phyloP scores from a whole-genome alignment of 805 yeast species.

The Metschnikowia sp. region DNA sequence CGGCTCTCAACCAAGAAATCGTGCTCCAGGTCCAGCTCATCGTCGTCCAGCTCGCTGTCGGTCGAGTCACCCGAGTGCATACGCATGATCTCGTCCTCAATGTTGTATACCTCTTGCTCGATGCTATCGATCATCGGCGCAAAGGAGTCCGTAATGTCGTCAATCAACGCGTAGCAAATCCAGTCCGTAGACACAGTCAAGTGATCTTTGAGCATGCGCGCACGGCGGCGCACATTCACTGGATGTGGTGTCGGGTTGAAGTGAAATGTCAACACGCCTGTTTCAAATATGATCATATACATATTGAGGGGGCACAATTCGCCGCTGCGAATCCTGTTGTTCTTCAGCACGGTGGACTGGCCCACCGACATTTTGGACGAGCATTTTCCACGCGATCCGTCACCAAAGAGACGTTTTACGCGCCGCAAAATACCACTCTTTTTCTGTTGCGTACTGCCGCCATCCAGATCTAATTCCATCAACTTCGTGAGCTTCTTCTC shows the following conservation, averaged over 20 bases:
- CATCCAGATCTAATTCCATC: constrained; percentile 26
- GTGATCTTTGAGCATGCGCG: constrained; percentile 81
- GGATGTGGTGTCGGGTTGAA: constrained; percentile 96
- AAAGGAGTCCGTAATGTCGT: constrained; percentile 95
- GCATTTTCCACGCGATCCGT: constrained; percentile 5
- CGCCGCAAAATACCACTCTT: constrained; percentile 6
- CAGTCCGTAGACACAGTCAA: constrained; percentile 90
- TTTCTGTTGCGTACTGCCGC: constrained; percentile 3
- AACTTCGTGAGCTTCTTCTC: constrained; percentile 37
- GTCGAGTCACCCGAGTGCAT: constrained; percentile 73
- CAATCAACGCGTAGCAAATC: constrained; percentile 95
- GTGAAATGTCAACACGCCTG: constrained; percentile 91
- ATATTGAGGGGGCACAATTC: constrained; percentile 87
- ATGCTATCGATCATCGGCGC: constrained; percentile 95
- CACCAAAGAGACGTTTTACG: constrained; percentile 8
- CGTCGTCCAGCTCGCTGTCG: constrained; percentile 39
- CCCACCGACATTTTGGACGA: constrained; percentile 11
- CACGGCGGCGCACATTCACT: constrained; percentile 90
- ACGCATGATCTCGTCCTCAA: constrained; percentile 84
- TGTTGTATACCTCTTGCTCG: constrained; percentile 90
- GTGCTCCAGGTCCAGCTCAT: constrained; percentile 31
- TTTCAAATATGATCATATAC: constrained; percentile 86
- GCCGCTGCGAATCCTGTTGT: constrained; percentile 38
- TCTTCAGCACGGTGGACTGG: constrained; percentile 19
- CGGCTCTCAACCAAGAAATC: constrained; percentile 22